Base-by-base conservation (phyloP, 2,329 filamentous ascomycete species). In the Fusarium sulawesiense region DNA sequence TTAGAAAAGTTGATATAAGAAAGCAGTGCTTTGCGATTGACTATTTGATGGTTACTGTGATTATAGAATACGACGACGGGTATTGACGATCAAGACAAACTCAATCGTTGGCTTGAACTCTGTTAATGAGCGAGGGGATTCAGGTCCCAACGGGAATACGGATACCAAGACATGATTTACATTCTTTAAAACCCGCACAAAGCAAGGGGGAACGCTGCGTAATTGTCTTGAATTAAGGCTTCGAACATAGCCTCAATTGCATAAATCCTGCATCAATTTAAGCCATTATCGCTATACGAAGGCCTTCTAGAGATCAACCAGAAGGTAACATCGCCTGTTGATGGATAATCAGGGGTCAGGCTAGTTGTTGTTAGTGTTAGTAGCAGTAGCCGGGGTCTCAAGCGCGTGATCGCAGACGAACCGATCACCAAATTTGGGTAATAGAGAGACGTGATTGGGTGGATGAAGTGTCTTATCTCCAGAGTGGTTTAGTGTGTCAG, bases 51-150 rank as follows among this genome's bases (percentile, higher is more conserved):
- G 34, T n/a, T n/a, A 37, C 34, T 37, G 34, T n/a, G 18, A 37
- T 10, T 37, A 37, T 37, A 2, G 18, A 37, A n/a, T 37, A 37
- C 34, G 18, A 66, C 25, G 41, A 55, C 48, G 63, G 62, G 62
- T 55, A 42, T 18, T 29, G 56, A 41, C 40, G 55, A 61, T 66
- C 48, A 41, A 40, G 23, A n/a, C n/a, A 61, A 66, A 66, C 63
- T 66, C 56, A 66, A 66, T 66, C 62, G 63, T 41, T 66, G 44
- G 44, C 42, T 44, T 66, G 55, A 66, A 66, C 48, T 61, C 49
- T 61, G 44, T 56, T 61, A 16, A 29, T n/a, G 16, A 23, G 13
- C 18, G 62, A 59, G 59, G 51, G 18, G 30, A 23, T 37, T 57
- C 25, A 37, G 49, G 25, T 11, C n/a, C n/a, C 32, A 12, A 23